A percentile compares a stretch with the other conserved stretches of the same genome.
phyloP scores from a whole-genome alignment of 2,329 filamentous ascomycete genomes.

The Zymoseptoria tritici region DNA sequence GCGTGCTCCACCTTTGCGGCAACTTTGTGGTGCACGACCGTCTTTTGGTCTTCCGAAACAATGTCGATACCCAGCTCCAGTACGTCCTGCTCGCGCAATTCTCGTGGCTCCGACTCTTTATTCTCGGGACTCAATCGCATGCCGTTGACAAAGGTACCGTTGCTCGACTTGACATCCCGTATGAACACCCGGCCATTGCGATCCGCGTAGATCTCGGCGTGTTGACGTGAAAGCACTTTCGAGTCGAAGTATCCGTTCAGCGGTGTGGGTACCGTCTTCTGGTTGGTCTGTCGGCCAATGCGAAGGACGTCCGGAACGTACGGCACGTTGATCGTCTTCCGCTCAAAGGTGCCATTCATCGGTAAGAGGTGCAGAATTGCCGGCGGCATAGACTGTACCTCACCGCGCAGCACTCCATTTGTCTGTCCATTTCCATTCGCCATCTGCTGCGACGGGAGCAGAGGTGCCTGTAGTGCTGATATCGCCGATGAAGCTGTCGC shows the following conservation, averaged over 20 bases:
- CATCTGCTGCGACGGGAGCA: constrained; percentile 63
- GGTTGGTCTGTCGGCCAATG: constrained; percentile 94
- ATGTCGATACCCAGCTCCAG: constrained; percentile 96
- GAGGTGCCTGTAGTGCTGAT: constrained; percentile 55
- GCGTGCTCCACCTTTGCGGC: constrained; percentile 95
- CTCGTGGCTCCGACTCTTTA: constrained; percentile 90
- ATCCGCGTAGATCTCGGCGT: constrained; percentile 91
- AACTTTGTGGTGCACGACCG: constrained; percentile 96
- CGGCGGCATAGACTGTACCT: constrained; percentile 45
- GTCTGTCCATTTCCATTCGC: constrained; percentile 51
- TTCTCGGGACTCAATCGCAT: constrained; percentile 86
- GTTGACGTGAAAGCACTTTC: constrained; percentile 91
- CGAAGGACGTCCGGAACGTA: constrained; percentile 89
- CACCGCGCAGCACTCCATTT: constrained; percentile 48
- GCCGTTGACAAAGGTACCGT: constrained; percentile 96
- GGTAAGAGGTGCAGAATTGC: constrained; percentile 81
- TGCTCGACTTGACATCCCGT: constrained; percentile 94
- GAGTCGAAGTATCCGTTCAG: constrained; percentile 96
- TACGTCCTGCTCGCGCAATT: constrained; percentile 83
- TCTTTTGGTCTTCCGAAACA: constrained; percentile 97
- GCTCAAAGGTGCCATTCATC: constrained; percentile 92
- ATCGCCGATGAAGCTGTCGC: constrained; percentile 55
- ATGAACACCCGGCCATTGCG: constrained; percentile 76
- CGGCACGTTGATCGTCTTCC: constrained; percentile 90
- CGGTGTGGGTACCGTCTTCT: constrained; percentile 85